phyloP scores from a whole-genome alignment of 2,329 filamentous ascomycete genomes.

The Fusarium agapanthi region DNA sequence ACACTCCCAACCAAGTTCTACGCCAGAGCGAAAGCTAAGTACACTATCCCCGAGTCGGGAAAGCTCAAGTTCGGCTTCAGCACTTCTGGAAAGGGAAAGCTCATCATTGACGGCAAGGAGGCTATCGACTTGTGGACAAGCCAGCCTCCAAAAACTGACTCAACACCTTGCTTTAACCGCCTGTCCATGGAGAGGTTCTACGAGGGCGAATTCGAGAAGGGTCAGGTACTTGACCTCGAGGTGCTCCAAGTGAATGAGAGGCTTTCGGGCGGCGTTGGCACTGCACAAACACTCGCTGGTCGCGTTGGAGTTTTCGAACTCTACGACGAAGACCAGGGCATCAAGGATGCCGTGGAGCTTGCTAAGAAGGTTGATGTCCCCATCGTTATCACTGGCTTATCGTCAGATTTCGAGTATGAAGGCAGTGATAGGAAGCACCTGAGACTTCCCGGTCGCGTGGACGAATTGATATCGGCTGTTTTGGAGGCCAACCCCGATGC shows the following conservation, averaged over 20 bases:
- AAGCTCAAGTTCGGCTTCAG: constrained; percentile 44
- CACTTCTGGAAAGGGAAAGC: constrained; percentile 47
- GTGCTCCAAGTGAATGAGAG: constrained; percentile 35
- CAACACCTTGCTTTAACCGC: constrained; percentile 47
- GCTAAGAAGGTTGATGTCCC: constrained; percentile 61
- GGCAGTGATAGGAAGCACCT: constrained; percentile 74
- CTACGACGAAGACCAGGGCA: constrained; percentile 43
- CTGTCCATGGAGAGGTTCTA: constrained; percentile 31
- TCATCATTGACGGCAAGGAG: constrained; percentile 46
- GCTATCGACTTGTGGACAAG: constrained; percentile 45
- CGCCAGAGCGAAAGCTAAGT: constrained; percentile 17
- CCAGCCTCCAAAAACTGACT: constrained; percentile 46
- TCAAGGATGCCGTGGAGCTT: constrained; percentile 43
- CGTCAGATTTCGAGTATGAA: constrained; percentile 56
- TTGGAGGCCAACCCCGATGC: constrained; percentile 65
- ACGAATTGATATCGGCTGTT: constrained; percentile 65
- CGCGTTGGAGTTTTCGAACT: constrained; percentile 32
- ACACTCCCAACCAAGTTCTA: constrained; percentile 27
- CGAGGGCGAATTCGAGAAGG: constrained; percentile 7
- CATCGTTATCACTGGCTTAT: constrained; percentile 63
- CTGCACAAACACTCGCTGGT: constrained; percentile 28
- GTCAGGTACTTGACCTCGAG: constrained; percentile 20
- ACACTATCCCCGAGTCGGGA: constrained; percentile 1
- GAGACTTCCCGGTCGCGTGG: constrained; percentile 67
- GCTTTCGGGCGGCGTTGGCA: constrained; percentile 31